Evolutionary conservation across 2,329 filamentous ascomycete genomes (phyloP).

Genomic region (Exserohilum turcica): DNA sequence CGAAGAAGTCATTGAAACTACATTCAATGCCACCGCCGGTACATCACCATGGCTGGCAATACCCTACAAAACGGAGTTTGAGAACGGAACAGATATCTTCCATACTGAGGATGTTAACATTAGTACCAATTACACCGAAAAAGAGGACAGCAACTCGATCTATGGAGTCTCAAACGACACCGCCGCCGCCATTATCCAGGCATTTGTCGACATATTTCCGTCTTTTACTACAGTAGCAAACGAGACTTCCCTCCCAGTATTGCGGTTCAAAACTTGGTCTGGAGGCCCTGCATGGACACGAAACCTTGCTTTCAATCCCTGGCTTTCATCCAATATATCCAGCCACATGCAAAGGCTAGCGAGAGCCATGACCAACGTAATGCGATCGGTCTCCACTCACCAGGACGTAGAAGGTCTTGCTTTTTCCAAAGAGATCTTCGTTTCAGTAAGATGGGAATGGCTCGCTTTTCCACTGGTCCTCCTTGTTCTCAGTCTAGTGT

Average conservation of each 20-base stretch:
- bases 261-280: too few relatives aligned
- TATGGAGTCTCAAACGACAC: conserved; percentile 15
- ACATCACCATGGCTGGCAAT: background rate
- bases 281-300: background rate
- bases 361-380: conserved; percentile 20
- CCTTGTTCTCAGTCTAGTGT: conserved; percentile 24
- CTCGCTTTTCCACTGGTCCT: conserved; percentile 32
- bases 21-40: background rate
- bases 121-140: conserved; percentile 2
- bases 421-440: conserved; percentile 15
- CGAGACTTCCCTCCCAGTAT: background rate
- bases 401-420: conserved; percentile 7
- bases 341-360: conserved; percentile 27
- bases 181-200: background rate
- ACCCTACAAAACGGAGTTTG: background rate
- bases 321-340: conserved; percentile 28
- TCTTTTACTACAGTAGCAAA: conserved; percentile 4
- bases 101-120: conserved; percentile 20
- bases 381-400: conserved; percentile 19
- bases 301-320: conserved; percentile 24
- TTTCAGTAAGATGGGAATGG: conserved; percentile 33
- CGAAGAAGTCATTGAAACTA: conserved; percentile 16
- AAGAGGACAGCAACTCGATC: background rate
- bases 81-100: background rate
- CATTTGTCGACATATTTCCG: conserved; percentile 18